These are phyloP conservation scores for Aureobasidium sp. DNA, from an alignment of 2,329 filamentous ascomycete species.

Conservation along the genomic window DNA sequence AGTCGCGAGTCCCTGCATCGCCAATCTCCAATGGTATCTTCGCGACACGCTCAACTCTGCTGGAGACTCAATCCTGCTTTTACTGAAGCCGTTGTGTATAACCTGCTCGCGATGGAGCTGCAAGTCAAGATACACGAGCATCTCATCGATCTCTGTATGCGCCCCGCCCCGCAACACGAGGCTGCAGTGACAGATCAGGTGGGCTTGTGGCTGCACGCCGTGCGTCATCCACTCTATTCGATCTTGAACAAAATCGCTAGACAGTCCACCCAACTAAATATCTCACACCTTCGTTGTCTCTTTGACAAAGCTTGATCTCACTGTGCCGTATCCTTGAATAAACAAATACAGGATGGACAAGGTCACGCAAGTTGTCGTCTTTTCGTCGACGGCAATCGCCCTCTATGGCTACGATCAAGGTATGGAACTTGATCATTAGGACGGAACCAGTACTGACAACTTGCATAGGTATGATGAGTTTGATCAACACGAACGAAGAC, in stretches of 20 bases:
- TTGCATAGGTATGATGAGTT: slow-evolving; percentile 43
- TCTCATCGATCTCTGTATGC: slow-evolving; percentile 1
- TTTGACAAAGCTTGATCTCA: background rate
- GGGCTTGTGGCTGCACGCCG: slow-evolving; percentile 11
- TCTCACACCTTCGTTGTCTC: background rate
- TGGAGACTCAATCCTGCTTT: background rate
- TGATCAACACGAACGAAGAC: slow-evolving; percentile 49
- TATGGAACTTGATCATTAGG: background rate
- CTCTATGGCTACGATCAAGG: slow-evolving; percentile 45
- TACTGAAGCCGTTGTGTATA: background rate
- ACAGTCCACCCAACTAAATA: background rate
- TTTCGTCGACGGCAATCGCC: slow-evolving; percentile 48
- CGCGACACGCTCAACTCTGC: background rate
- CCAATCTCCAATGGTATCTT: background rate
- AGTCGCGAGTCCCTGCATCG: slow-evolving; percentile 3
- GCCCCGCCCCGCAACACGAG: background rate
- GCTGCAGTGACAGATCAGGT: slow-evolving; percentile 1
- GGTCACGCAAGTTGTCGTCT: slow-evolving; percentile 42
- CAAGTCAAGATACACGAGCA: slow-evolving; percentile 9
- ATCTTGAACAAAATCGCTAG: slow-evolving; percentile 4
- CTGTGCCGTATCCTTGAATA: slow-evolving; percentile 10
- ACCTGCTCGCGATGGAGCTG: background rate
- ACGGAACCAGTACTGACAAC: background rate
- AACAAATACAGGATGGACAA: slow-evolving; percentile 24
- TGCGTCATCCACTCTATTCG: slow-evolving; percentile 4